These are phyloP conservation scores for Lactuca sativa DNA, from an alignment of 129 eudicot genomes.

Conservation along the genomic window DNA sequence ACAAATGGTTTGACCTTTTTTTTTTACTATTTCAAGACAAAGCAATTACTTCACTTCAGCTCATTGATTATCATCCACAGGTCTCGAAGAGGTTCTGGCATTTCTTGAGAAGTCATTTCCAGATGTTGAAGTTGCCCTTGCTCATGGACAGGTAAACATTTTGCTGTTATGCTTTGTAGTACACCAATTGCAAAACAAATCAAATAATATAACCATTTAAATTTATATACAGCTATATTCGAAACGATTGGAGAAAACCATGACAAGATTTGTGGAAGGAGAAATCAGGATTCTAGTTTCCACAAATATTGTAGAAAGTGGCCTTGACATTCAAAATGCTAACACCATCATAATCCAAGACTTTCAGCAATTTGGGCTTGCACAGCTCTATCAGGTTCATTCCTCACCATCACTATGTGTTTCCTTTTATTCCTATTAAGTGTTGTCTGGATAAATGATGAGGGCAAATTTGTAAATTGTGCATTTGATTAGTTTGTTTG, in stretches of 20 bases:
- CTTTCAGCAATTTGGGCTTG: conserved; percentile 94
- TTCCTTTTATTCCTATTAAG: too few species aligned
- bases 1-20: conserved; percentile 7
- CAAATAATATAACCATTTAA: background rate
- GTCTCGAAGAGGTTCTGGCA: conserved; percentile 84
- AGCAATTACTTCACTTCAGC: background rate
- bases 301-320: conserved; percentile 96
- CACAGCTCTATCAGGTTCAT: conserved; percentile 84
- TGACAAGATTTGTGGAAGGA: conserved; percentile 82
- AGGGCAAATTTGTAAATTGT: too few species aligned
- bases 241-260: conserved; percentile 88
- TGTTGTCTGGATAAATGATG: too few species aligned
- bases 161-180: conserved; percentile 3
- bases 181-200: background rate
- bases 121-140: conserved; percentile 74
- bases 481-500: too few species aligned
- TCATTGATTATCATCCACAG: conserved; percentile 45
- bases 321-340: conserved; percentile 97
- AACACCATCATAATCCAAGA: conserved; percentile 93
- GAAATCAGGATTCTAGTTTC: conserved; percentile 74
- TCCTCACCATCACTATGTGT: background rate
- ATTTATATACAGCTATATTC: conserved; percentile 79
- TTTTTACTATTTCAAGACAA: conserved; percentile 10
- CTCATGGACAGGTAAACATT: conserved; percentile 86
- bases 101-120: conserved; percentile 76